Evolutionary conservation across 305 asterid species (phyloP), one percentile per base, ranked within the genome.

Genomic region (Ajuga reptans): DNA sequence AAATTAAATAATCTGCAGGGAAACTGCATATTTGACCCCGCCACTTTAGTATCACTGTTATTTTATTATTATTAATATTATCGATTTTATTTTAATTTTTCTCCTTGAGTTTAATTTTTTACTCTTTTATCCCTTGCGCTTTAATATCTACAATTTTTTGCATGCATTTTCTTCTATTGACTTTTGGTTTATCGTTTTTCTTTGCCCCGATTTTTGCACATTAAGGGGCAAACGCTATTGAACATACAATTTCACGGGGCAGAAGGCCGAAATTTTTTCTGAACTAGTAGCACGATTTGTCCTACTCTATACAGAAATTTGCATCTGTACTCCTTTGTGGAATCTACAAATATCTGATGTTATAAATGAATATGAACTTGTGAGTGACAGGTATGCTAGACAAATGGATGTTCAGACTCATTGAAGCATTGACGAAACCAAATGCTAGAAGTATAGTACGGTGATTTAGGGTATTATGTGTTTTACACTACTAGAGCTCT

Each of bases 351-450:
- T 27, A 33, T 45, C 27, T 21, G 27, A 21, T 21, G 27, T 21
- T 21, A 2, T 21, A 21, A 21, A 5, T 56, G 36, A 58, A 24
- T 27, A 16, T 70, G 46, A 24, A 3, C 42, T 39, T 67, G 7
- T 67, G 27, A 63, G 57, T 67, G 59, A 64, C 89, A 93, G 97
- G 99, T 61, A 85, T 93, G 97, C 89, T 93, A 55, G 97, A 91
- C 79, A 85, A 80, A 85, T 93, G 99, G 97, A 89, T 86, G 95
- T 82, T 76, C 83, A 84, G 91, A 76, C 67, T 89, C 64, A 72
- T 90, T 57, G 97, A 89, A 81, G 80, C 88, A 36, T 24, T 89
- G 74, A 77, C 86, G 42, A 85, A 87, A 74, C 91, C 91, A 37
- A 84, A 79, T n/a, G 66, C 89, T 34, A 80, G 87, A 81, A 81